Percentiles rank a stretch among this genome's conserved stretches.
These are phyloP conservation scores for Geotrichum ghanense DNA, from an alignment of 805 yeast genomes.

Conservation along the genomic window DNA sequence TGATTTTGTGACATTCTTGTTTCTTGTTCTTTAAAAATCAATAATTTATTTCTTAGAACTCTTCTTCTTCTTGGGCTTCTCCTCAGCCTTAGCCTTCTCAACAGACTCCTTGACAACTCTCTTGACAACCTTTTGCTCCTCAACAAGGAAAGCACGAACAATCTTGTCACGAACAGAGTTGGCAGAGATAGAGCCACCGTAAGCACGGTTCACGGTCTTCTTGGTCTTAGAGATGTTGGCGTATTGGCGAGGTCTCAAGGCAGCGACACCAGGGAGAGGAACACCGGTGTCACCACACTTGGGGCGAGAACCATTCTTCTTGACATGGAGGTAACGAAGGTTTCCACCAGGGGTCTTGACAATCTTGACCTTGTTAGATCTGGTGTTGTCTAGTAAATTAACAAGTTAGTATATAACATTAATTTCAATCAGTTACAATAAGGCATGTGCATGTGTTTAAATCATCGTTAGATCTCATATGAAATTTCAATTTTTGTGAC, in stretches of 20 bases:
- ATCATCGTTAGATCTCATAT: background rate
- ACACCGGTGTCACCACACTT: constrained; percentile 61
- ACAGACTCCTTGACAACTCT: constrained; percentile 96
- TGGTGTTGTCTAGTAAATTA: constrained; percentile 76
- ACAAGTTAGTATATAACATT: background rate
- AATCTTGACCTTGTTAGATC: constrained; percentile 98
- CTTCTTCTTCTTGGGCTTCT: constrained; percentile 24
- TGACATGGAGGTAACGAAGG: constrained; percentile 94
- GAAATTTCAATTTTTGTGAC: constrained; percentile 1
- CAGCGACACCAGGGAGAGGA: constrained; percentile 76
- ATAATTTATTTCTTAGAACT: constrained; percentile 19
- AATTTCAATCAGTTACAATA: too few species aligned
- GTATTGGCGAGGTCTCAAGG: constrained; percentile 97
- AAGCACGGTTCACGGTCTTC: constrained; percentile 98
- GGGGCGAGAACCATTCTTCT: constrained; percentile 72
- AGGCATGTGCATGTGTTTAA: constrained; percentile 15
- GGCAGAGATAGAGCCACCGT: constrained; percentile 99
- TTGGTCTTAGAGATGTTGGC: constrained; percentile 90
- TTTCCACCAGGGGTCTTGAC: constrained; percentile 99
- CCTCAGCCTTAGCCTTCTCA: constrained; percentile 68
- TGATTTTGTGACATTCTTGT: too few species aligned
- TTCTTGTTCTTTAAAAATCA: too few species aligned
- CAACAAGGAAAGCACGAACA: constrained; percentile 98
- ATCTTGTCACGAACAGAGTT: constrained; percentile 97
- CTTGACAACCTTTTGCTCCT: constrained; percentile 99